Conservation (phyloP, 2,329 filamentous ascomycete species). For the Torrubiella hemipterigena region DNA sequence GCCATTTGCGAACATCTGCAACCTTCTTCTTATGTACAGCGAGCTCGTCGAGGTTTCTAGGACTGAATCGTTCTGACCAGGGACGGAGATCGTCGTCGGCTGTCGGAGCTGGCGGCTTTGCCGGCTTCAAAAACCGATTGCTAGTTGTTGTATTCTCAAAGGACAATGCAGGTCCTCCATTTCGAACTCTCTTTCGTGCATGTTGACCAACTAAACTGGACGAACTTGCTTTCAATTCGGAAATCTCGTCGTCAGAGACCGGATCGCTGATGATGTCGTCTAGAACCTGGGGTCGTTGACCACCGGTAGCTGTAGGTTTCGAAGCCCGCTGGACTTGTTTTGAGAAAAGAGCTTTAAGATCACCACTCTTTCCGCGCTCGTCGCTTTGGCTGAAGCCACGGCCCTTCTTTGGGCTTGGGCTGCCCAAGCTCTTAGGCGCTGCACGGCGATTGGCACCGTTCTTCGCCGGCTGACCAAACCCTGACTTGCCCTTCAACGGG, state of each 20-base stretch:
- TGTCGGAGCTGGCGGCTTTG: slow-evolving; percentile 15
- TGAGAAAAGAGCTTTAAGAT: slow-evolving; percentile 48
- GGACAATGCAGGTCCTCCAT: slow-evolving; percentile 14
- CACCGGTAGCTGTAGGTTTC: slow-evolving; percentile 17
- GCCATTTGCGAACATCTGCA: slow-evolving; percentile 70
- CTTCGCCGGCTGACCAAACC: slow-evolving; percentile 14
- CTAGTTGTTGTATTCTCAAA: slow-evolving; percentile 22
- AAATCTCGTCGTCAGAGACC: slow-evolving; percentile 49
- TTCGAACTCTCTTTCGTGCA: slow-evolving; percentile 40
- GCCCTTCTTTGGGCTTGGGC: slow-evolving; percentile 25
- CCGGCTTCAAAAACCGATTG: slow-evolving; percentile 39
- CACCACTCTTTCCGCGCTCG: slow-evolving; percentile 41
- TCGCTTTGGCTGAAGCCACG: slow-evolving; percentile 25
- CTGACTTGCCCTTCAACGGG: slow-evolving; percentile 21
- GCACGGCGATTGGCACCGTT: too few relatives aligned
- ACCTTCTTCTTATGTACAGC: slow-evolving; percentile 95
- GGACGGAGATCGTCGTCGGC: slow-evolving; percentile 51
- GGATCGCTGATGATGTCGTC: slow-evolving; percentile 42
- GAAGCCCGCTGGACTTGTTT: slow-evolving; percentile 43
- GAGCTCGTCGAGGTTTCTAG: slow-evolving; percentile 64
- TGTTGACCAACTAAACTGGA: slow-evolving; percentile 44
- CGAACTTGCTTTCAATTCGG: slow-evolving; percentile 33
- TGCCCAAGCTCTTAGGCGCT: too few relatives aligned
- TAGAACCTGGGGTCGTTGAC: slow-evolving; percentile 16
- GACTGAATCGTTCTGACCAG: slow-evolving; percentile 81